These are phyloP conservation scores for Fabrea salina DNA, from an alignment of 169 alveolate species.

Conservation along the genomic window DNA sequence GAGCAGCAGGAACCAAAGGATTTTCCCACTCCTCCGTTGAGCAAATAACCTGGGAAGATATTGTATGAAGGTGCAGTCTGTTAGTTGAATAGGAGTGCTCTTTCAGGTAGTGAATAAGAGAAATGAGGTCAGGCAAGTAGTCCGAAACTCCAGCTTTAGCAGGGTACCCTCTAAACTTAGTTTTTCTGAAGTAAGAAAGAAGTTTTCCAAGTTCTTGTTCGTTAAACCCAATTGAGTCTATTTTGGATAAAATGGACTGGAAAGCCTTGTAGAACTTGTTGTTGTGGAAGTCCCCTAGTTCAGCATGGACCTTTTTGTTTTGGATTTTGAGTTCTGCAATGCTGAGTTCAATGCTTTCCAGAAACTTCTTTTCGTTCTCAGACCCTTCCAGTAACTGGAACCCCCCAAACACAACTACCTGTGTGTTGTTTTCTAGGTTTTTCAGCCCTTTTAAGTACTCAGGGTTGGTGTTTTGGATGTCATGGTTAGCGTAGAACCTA, in stretches of 20 bases:
- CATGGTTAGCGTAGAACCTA: constrained; percentile 21
- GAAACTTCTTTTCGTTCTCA: background rate
- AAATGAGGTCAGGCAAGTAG: background rate
- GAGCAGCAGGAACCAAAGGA: constrained; percentile 6
- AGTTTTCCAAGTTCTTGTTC: constrained; percentile 19
- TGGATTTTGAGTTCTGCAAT: background rate
- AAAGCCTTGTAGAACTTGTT: background rate
- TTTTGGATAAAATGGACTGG: background rate
- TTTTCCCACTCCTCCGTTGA: constrained; percentile 10
- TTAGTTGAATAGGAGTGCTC: background rate
- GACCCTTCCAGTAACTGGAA: constrained; percentile 6
- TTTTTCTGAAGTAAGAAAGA: background rate
- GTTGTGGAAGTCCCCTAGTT: constrained; percentile 30
- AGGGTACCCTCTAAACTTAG: constrained; percentile 10
- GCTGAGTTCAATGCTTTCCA: background rate
- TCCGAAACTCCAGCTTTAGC: background rate
- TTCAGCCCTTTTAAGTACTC: background rate
- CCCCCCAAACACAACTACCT: background rate
- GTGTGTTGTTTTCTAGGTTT: background rate
- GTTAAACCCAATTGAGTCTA: constrained; percentile 25
- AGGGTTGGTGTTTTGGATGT: background rate
- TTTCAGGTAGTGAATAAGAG: background rate
- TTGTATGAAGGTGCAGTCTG: constrained; percentile 10
- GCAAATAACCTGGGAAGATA: constrained; percentile 17
- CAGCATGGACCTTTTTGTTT: background rate